Base-by-base conservation (phyloP, 2,329 filamentous ascomycete genomes). In the Alternaria burnsii region DNA sequence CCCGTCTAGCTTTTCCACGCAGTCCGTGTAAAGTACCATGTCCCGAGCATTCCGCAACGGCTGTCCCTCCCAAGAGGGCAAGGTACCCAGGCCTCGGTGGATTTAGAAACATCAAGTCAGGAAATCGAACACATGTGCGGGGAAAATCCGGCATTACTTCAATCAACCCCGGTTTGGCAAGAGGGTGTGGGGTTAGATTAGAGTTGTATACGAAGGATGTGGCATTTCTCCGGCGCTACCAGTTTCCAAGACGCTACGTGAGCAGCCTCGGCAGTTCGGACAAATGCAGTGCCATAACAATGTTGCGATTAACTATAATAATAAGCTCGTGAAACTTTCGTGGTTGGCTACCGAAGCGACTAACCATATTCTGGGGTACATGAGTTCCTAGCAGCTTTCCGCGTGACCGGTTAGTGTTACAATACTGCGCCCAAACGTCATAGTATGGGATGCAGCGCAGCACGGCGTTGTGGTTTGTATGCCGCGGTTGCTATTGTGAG, bases 181-280 rank as follows among this genome's bases (percentile, higher is more conserved):
- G 32, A 14, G n/a, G 32, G 12, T 48, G 54, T 63, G 59, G 62
- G 59, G 56, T 43, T 55, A 60, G 9, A 56, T 61, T 63, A 43
- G 58, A 20, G 43, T 55, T 55, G 54, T 42, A 50, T 55, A 50
- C 38, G 54, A 42, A 42, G 48, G 30, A 36, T 52, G 47, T 56
- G 43, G 22, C 53, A 55, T 62, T 62, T 44, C 47, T 58, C 42
- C 51, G 56, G 55, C 36, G 34, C 30, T 51, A 46, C 54, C 59
- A 30, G 32, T 53, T 28, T 50, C 16, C 34, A 14, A 40, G 38
- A 34, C 32, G 41, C 42, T 46, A 54, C 11, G 10, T 8, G 3
- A 16, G 14, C 28, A 58, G 51, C 38, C 24, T 52, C 48, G 60
- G 62, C 38, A 65, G 28, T 60, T 54, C 56, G 59, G 64, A 16